Evolutionary conservation across 768 basidiomycete genomes (phyloP).

Genomic region (Hemileccinum impolitum): DNA sequence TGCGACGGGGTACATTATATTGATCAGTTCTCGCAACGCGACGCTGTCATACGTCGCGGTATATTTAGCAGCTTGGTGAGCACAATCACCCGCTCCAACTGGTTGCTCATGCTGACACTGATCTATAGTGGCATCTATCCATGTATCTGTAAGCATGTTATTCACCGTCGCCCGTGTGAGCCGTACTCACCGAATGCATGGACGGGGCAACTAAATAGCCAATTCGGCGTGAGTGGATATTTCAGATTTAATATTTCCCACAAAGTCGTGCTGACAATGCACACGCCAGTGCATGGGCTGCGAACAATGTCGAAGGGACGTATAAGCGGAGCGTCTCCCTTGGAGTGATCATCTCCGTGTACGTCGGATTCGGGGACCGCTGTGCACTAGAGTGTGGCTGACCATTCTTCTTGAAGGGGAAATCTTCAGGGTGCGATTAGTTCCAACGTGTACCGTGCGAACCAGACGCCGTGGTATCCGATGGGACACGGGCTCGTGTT

Average conservation of each 20-base stretch:
- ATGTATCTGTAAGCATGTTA: conserved; percentile 51
- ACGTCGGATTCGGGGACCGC: conserved; percentile 20
- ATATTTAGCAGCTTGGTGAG: conserved; percentile 66
- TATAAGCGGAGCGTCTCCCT: conserved; percentile 74
- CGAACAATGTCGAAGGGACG: conserved; percentile 71
- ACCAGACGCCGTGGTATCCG: conserved; percentile 66
- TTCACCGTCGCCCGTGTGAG: background rate
- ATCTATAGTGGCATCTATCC: conserved; percentile 66
- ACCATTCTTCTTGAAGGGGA: conserved; percentile 38
- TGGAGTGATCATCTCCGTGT: conserved; percentile 68
- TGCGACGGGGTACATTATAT: conserved; percentile 65
- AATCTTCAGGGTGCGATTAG: conserved; percentile 76
- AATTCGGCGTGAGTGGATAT: conserved; percentile 49
- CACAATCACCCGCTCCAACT: background rate
- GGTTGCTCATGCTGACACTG: background rate
- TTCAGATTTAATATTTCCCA: background rate
- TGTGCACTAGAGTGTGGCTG: too few relatives aligned
- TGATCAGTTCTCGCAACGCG: conserved; percentile 57
- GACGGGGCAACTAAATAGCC: conserved; percentile 33
- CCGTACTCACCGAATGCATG: background rate
- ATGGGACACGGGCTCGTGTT: conserved; percentile 62
- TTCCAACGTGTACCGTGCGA: conserved; percentile 72
- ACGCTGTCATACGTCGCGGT: conserved; percentile 70
- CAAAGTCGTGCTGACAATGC: background rate
- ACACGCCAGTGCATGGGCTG: conserved; percentile 46